Conservation (phyloP, 106 monocot genomes). For the Agapanthus africanus region DNA sequence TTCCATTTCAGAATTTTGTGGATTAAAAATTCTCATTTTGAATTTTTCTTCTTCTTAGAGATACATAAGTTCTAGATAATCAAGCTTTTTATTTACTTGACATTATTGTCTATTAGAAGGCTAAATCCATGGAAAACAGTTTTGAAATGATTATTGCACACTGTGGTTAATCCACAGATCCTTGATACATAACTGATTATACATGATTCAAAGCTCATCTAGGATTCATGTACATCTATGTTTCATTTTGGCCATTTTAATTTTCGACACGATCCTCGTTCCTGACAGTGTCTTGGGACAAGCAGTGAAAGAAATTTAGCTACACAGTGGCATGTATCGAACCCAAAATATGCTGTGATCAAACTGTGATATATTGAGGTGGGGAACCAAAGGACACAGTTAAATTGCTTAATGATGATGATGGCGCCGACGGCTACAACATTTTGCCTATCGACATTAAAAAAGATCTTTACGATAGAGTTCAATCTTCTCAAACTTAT, state of each 20-base stretch:
- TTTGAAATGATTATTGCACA: background rate
- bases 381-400: background rate
- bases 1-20: slow-evolving; percentile 1
- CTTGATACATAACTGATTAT: too few relatives aligned
- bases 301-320: background rate
- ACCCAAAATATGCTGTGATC: background rate
- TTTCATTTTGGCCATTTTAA: too few relatives aligned
- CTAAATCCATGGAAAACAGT: background rate
- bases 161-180: background rate
- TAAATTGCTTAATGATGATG: background rate
- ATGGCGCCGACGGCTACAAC: too few relatives aligned
- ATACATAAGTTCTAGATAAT: background rate
- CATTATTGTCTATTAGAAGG: background rate
- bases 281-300: background rate
- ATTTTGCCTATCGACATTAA: too few relatives aligned
- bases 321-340: background rate
- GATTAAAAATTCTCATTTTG: background rate
- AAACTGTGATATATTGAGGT: background rate
- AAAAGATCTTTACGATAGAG: too few relatives aligned
- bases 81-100: background rate
- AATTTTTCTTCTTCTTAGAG: background rate
- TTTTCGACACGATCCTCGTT: background rate
- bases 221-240: background rate
- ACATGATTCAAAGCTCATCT: too few relatives aligned
- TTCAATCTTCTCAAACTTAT: background rate